Conservation (phyloP, 345 rosid species). For the Aethionema arabicum region DNA sequence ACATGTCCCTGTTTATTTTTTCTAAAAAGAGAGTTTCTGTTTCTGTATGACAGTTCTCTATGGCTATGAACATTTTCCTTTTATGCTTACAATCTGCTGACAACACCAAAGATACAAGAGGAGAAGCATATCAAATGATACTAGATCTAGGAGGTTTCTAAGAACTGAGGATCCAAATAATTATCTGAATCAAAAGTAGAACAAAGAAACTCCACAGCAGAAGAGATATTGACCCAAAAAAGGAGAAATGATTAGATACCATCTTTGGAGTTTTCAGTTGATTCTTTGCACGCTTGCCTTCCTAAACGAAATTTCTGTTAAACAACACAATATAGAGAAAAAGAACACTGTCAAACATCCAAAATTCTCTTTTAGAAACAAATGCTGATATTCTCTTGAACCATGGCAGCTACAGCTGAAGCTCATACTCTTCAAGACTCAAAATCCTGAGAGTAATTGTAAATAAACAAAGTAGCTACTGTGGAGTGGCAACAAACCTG, state of each 20-base stretch:
- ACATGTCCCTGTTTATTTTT: conserved; percentile 5
- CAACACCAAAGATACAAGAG: not conserved
- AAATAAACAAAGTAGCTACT: too few species aligned
- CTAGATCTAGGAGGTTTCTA: not conserved
- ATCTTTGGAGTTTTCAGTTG: conserved; percentile 83
- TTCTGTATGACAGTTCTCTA: not conserved
- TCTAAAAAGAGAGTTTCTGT: not conserved
- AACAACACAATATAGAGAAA: conserved; percentile 15
- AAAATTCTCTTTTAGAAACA: too few species aligned
- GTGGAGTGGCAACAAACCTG: conserved; percentile 47
- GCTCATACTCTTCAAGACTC: conserved; percentile 5
- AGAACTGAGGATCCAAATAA: conserved; percentile 13
- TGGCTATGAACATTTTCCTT: not conserved
- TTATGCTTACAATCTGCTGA: not conserved
- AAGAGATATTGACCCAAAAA: conserved; percentile 1
- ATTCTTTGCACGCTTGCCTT: conserved; percentile 86
- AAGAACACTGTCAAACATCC: conserved; percentile 17
- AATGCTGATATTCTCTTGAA: not conserved
- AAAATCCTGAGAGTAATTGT: not conserved
- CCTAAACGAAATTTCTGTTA: conserved; percentile 87
- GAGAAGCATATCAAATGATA: conserved; percentile 1
- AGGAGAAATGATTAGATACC: conserved; percentile 44
- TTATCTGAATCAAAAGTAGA: not conserved
- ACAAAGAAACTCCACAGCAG: conserved; percentile 7
- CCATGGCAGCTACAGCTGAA: not conserved